Conservation (phyloP, 73 alveolate species). For the Symbiodinium pilosum region DNA sequence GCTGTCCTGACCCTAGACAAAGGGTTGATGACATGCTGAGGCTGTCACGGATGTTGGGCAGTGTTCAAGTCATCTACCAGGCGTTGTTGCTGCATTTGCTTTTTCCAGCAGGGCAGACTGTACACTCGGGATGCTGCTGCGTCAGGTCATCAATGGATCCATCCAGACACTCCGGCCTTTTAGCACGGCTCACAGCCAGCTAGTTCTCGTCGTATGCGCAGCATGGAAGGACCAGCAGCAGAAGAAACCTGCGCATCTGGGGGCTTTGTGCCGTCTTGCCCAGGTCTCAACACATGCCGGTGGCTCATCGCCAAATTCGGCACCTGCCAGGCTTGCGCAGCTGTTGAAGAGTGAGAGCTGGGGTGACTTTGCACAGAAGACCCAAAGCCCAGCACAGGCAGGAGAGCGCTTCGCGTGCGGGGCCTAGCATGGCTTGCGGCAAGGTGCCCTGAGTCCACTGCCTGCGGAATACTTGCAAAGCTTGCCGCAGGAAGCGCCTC, state of each 20-base stretch:
- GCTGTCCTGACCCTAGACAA: not conserved
- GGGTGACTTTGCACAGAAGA: not conserved
- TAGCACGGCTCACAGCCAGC: not conserved
- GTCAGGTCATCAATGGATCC: not conserved
- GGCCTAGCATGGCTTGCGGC: not conserved
- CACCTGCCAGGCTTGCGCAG: not conserved
- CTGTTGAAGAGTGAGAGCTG: not conserved
- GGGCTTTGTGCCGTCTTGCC: no score
- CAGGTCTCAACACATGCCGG: not conserved
- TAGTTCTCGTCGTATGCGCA: not conserved
- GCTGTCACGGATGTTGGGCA: not conserved
- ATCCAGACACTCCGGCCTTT: slow-evolving; percentile 5
- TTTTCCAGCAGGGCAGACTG: not conserved
- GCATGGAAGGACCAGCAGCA: not conserved
- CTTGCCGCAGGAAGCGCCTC: not conserved
- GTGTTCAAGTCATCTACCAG: not conserved
- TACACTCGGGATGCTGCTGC: no score
- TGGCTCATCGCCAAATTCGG: slow-evolving; percentile 9
- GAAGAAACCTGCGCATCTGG: no score
- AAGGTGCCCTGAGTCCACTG: no score
- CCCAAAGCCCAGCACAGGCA: not conserved
- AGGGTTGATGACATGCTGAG: no score
- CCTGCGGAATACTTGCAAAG: no score
- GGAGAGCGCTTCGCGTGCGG: not conserved
- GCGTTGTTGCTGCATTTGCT: not conserved